Evolutionary conservation across 371 early-diverging fungal genomes (phyloP).

Genomic region (Saksenaea oblongispora): DNA sequence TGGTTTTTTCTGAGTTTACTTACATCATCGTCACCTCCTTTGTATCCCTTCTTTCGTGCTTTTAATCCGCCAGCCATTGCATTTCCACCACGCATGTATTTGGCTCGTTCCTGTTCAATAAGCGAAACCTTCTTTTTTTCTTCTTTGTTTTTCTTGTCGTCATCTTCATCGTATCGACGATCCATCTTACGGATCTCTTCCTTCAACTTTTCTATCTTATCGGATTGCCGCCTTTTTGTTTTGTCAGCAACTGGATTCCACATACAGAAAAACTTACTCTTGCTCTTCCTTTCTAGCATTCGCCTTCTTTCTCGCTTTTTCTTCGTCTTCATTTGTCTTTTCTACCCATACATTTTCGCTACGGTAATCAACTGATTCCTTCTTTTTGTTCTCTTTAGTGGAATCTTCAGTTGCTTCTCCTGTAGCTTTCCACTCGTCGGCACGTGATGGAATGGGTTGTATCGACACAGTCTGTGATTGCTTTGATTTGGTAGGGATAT

Average conservation of each 20-base stretch:
- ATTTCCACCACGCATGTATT: slow-evolving; percentile 45
- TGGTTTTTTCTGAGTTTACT: no score
- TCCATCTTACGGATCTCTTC: slow-evolving; percentile 59
- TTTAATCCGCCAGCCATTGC: slow-evolving; percentile 29
- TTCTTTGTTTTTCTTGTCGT: slow-evolving; percentile 13
- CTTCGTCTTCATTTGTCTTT: slow-evolving; percentile 18
- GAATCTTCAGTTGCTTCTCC: slow-evolving; percentile 8
- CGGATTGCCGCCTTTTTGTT: neutral
- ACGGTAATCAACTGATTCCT: neutral
- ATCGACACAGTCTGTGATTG: neutral
- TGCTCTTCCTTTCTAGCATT: slow-evolving; percentile 9
- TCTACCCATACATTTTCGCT: slow-evolving; percentile 3
- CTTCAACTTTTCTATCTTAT: slow-evolving; percentile 52
- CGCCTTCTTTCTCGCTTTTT: slow-evolving; percentile 13
- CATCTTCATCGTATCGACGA: slow-evolving; percentile 16
- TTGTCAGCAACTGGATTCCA: neutral
- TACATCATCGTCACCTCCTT: slow-evolving; percentile 40
- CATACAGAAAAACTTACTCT: slow-evolving; percentile 7
- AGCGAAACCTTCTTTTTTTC: slow-evolving; percentile 51
- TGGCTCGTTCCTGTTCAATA: slow-evolving; percentile 55
- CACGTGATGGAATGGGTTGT: neutral
- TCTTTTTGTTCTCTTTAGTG: neutral
- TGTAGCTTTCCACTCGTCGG: neutral
- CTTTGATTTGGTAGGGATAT: neutral
- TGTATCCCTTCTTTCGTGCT: slow-evolving; percentile 25